These are phyloP conservation scores for Pseudogymnoascus verrucosus DNA, from an alignment of 2,329 filamentous ascomycete species.

Conservation along the genomic window DNA sequence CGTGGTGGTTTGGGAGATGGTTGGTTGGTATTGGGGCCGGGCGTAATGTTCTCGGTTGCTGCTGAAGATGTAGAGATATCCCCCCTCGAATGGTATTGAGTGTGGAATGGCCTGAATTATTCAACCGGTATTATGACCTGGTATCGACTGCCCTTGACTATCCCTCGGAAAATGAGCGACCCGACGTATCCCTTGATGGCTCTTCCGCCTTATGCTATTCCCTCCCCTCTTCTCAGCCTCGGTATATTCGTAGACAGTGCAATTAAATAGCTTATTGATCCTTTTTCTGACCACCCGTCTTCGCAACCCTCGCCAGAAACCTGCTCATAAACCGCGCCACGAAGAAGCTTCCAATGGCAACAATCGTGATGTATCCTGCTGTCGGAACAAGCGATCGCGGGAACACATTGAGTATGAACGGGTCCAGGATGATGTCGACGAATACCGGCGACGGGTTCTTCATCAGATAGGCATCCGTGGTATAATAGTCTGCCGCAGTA, in stretches of 20 bases:
- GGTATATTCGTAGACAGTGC: not conserved
- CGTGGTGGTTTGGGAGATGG: not conserved
- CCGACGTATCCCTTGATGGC: not conserved
- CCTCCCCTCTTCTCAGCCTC: not conserved
- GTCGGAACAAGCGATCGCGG: slow-evolving; percentile 71
- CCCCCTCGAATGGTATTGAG: not conserved
- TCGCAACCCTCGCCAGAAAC: slow-evolving; percentile 17
- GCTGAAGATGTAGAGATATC: not conserved
- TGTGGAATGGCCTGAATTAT: not conserved
- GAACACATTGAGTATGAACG: slow-evolving; percentile 70
- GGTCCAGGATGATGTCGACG: slow-evolving; percentile 79
- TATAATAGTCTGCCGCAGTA: slow-evolving; percentile 79
- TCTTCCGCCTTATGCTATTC: not conserved
- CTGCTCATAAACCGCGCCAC: slow-evolving; percentile 22
- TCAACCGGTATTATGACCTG: not conserved
- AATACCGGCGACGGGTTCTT: slow-evolving; percentile 60
- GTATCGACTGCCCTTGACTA: no score
- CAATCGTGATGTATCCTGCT: slow-evolving; percentile 54
- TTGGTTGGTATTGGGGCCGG: not conserved
- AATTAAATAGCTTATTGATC: not conserved
- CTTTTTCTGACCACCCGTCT: not conserved
- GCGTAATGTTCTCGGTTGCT: not conserved
- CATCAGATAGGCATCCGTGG: slow-evolving; percentile 69
- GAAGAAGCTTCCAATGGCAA: slow-evolving; percentile 40
- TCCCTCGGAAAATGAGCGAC: not conserved